Percentiles rank a stretch among this genome's conserved stretches.
Conservation (phyloP, 257 asterid species). For the Gentiana macrophylla region DNA sequence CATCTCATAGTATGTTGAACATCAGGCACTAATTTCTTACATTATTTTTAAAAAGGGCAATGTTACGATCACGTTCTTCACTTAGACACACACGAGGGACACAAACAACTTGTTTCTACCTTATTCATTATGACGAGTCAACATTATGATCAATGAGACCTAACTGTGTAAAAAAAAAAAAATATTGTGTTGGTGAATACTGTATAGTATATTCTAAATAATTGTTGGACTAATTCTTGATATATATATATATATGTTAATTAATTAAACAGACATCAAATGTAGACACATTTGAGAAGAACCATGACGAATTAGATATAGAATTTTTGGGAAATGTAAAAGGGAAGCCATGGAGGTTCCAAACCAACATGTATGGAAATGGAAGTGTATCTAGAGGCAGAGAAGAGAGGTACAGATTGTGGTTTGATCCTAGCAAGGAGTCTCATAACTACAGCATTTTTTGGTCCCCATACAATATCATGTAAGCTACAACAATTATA, state of each 20-base stretch:
- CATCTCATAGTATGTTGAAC: too few species aligned
- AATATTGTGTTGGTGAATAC: neutral
- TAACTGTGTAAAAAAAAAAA: neutral
- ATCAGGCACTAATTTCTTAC: too few species aligned
- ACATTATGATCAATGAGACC: neutral
- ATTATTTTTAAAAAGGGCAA: too few species aligned
- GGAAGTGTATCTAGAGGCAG: conserved; percentile 85
- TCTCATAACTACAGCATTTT: conserved; percentile 84
- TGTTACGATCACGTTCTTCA: too few species aligned
- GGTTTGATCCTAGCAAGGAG: conserved; percentile 80
- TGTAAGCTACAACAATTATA: conserved; percentile 26
- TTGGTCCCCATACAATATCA: conserved; percentile 62
- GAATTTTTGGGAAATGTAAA: conserved; percentile 75
- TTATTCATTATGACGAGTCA: too few species aligned
- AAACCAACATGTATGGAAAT: conserved; percentile 79
- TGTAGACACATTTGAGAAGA: conserved; percentile 78
- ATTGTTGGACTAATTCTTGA: too few species aligned
- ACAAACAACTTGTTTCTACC: too few species aligned
- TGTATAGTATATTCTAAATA: neutral
- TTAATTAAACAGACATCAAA: conserved; percentile 55
- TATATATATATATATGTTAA: neutral
- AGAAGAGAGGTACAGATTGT: conserved; percentile 79
- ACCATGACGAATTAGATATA: conserved; percentile 84
- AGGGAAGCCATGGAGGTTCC: conserved; percentile 88
- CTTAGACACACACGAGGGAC: too few species aligned